phyloP scores from a whole-genome alignment of 331 rosid species.

The Quercus tomentella region DNA sequence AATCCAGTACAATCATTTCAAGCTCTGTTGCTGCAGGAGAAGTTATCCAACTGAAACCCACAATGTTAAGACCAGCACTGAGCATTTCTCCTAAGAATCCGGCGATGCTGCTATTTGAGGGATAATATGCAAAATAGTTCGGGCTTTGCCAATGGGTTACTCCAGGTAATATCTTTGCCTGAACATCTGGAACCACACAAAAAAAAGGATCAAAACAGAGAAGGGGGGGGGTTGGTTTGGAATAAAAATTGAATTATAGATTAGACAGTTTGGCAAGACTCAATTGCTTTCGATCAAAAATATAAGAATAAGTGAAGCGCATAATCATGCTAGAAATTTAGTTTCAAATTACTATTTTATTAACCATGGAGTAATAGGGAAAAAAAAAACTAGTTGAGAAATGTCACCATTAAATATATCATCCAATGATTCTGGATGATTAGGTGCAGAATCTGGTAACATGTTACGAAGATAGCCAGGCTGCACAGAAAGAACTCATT shows the following conservation, averaged over 20 bases:
- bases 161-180: constrained; percentile 87
- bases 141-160: constrained; percentile 99
- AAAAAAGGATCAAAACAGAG: background rate
- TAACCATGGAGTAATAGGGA: too few species aligned
- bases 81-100: constrained; percentile 98
- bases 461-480: constrained; percentile 82
- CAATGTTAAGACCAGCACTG: constrained; percentile 85
- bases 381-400: background rate
- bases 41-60: constrained; percentile 93
- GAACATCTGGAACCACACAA: constrained; percentile 52
- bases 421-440: constrained; percentile 59
- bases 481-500: constrained; percentile 33
- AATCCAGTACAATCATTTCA: constrained; percentile 81
- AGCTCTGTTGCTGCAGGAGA: constrained; percentile 99
- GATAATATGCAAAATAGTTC: constrained; percentile 85
- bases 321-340: background rate
- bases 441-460: constrained; percentile 84
- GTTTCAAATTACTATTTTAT: background rate
- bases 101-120: constrained; percentile 89
- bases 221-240: too few species aligned
- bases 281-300: background rate
- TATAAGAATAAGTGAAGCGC: background rate
- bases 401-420: constrained; percentile 59
- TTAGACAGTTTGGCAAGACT: background rate
- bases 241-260: too few species aligned